Evolutionary conservation across 257 asterid genomes (phyloP).

Genomic region (Scutellaria minor): DNA sequence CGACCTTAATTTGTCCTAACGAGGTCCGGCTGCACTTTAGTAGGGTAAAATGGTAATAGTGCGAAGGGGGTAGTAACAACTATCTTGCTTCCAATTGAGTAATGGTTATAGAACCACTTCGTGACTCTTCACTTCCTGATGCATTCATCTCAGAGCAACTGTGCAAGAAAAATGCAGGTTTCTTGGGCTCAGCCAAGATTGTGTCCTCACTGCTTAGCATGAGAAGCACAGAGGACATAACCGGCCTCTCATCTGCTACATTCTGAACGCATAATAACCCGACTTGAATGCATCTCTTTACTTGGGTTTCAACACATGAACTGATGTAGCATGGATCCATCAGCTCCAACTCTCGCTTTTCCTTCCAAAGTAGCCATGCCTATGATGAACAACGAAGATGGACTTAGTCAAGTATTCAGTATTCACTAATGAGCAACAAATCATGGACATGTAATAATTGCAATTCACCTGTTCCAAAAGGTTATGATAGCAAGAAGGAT

Average conservation of each 20-base stretch:
- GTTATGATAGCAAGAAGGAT: conserved; percentile 5
- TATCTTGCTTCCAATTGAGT: conserved; percentile 7
- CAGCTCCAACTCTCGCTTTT: conserved; percentile 19
- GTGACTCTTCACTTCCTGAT: neutral
- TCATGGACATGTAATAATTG: neutral
- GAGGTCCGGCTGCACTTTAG: too few relatives aligned
- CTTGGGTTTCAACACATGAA: conserved; percentile 21
- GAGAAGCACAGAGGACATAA: conserved; percentile 33
- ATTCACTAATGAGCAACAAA: neutral
- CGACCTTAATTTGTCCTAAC: too few relatives aligned
- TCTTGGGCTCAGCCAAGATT: conserved; percentile 3
- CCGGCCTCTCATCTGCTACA: conserved; percentile 15
- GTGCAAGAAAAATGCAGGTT: conserved; percentile 23
- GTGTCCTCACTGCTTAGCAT: conserved; percentile 25
- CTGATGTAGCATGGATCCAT: conserved; percentile 18
- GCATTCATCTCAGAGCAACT: conserved; percentile 1
- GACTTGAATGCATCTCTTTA: conserved; percentile 30
- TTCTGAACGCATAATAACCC: conserved; percentile 36
- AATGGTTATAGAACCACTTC: neutral
- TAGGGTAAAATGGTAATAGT: neutral
- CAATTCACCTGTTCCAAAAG: conserved; percentile 31
- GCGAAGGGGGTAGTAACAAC: too few relatives aligned
- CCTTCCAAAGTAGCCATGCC: conserved; percentile 36
- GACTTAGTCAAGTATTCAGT: neutral
- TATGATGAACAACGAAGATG: neutral